A percentile compares a stretch with the other conserved stretches of the same genome.
Conservation (phyloP, 2,329 filamentous ascomycete species). For the Diaporthe ilicicola region DNA sequence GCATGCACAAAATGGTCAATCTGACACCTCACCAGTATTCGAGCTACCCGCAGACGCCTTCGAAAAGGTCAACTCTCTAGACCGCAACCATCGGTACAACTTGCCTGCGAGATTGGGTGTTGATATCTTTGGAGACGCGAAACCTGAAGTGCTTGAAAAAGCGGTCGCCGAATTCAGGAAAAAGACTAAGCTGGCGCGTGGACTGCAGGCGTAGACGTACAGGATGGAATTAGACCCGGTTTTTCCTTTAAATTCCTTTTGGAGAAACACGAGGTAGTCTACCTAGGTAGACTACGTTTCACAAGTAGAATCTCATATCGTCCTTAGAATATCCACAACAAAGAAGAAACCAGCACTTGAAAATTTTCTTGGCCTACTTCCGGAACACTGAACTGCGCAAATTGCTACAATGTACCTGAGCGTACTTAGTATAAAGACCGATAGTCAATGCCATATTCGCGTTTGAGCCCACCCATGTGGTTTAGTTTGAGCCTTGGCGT, state of each 20-base stretch:
- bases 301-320: no score
- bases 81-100: constrained; percentile 32
- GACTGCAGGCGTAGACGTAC: constrained; percentile 13
- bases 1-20: background rate
- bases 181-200: constrained; percentile 30
- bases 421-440: no score
- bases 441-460: no score
- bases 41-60: constrained; percentile 30
- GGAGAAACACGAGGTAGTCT: no score
- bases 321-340: no score
- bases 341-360: no score
- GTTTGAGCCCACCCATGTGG: background rate
- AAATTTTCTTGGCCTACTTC: no score
- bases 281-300: no score
- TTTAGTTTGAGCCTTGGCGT: background rate
- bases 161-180: constrained; percentile 33
- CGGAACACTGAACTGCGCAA: no score
- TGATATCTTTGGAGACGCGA: constrained; percentile 34
- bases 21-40: constrained; percentile 21
- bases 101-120: constrained; percentile 27
- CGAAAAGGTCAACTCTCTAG: constrained; percentile 23
- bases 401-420: background rate
- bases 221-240: no score
- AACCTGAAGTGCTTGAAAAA: constrained; percentile 29
- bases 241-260: background rate